Percentiles rank a stretch among this genome's conserved stretches.
Evolutionary conservation across 305 asterid genomes (phyloP).

Genomic region (Fraxinus latifolia): DNA sequence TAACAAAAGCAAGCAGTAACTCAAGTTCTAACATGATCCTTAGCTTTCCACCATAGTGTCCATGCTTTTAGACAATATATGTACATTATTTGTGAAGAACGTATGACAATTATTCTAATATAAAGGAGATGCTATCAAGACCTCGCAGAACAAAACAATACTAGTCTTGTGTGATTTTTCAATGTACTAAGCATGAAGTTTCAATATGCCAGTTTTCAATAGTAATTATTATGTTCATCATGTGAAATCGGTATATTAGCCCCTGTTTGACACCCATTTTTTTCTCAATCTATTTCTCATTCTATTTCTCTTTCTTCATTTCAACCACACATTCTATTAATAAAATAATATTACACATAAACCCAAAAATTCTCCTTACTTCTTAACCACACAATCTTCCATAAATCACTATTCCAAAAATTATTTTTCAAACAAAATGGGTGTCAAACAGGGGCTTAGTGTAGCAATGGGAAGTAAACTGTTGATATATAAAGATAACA

Average conservation of each 20-base stretch:
- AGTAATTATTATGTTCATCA: not conserved
- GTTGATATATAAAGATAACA: not conserved
- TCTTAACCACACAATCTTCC: too few relatives aligned
- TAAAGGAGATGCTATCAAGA: not conserved
- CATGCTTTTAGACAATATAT: not conserved
- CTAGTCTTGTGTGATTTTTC: not conserved
- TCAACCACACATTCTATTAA: too few relatives aligned
- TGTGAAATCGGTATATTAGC: not conserved
- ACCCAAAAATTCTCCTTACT: too few relatives aligned
- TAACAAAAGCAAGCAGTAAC: not conserved
- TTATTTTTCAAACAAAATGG: too few relatives aligned
- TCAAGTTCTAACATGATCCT: not conserved
- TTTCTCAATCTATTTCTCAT: too few relatives aligned
- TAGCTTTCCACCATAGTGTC: not conserved
- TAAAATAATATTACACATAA: too few relatives aligned
- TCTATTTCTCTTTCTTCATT: too few relatives aligned
- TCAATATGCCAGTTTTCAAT: not conserved
- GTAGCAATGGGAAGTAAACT: not conserved
- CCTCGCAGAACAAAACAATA: not conserved
- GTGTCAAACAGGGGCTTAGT: too few relatives aligned
- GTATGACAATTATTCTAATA: not conserved
- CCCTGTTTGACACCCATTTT: too few relatives aligned
- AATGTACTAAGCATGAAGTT: not conserved
- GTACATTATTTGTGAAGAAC: not conserved
- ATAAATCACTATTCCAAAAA: too few relatives aligned